Evolutionary conservation across 2,329 filamentous ascomycete species (phyloP).

Genomic region (Lachnellula hyalina): DNA sequence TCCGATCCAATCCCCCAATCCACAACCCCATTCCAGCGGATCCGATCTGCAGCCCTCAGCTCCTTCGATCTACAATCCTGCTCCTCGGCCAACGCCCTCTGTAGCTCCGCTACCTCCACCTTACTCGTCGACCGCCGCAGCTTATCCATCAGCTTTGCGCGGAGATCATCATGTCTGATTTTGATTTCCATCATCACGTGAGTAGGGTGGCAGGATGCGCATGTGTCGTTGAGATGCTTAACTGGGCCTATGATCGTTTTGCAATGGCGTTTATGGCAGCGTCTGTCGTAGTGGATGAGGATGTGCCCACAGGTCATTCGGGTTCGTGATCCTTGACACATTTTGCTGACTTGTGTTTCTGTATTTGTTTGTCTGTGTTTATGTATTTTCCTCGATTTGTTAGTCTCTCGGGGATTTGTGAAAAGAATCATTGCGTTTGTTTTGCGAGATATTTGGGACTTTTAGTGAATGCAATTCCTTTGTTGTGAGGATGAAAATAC

Average conservation of each 20-base stretch:
- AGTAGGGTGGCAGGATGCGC: constrained; percentile 34
- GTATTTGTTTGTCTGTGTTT: too few relatives aligned
- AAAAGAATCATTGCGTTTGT: too few relatives aligned
- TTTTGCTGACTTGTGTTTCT: neutral
- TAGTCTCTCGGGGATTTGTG: too few relatives aligned
- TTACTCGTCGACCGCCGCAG: constrained; percentile 26
- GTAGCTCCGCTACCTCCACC: constrained; percentile 13
- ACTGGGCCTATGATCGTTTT: neutral
- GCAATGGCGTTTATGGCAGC: constrained; percentile 1
- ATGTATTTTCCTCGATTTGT: too few relatives aligned
- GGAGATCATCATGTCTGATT: constrained; percentile 27
- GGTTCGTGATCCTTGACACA: constrained; percentile 13
- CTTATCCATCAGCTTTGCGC: constrained; percentile 23
- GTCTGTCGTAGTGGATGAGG: constrained; percentile 4
- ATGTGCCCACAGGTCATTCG: constrained; percentile 11
- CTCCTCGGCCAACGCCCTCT: constrained; percentile 5
- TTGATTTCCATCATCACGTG: constrained; percentile 22
- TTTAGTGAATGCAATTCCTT: too few relatives aligned
- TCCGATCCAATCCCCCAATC: constrained; percentile 4
- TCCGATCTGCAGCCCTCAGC: constrained; percentile 2
- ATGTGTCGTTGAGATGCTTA: constrained; percentile 32
- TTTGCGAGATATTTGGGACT: too few relatives aligned
- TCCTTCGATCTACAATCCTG: constrained; percentile 4
- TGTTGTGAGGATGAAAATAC: too few relatives aligned
- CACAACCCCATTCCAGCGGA: constrained; percentile 15